phyloP scores from a whole-genome alignment of 1,284 basidiomycete species.

The Polyporus tsugae region DNA sequence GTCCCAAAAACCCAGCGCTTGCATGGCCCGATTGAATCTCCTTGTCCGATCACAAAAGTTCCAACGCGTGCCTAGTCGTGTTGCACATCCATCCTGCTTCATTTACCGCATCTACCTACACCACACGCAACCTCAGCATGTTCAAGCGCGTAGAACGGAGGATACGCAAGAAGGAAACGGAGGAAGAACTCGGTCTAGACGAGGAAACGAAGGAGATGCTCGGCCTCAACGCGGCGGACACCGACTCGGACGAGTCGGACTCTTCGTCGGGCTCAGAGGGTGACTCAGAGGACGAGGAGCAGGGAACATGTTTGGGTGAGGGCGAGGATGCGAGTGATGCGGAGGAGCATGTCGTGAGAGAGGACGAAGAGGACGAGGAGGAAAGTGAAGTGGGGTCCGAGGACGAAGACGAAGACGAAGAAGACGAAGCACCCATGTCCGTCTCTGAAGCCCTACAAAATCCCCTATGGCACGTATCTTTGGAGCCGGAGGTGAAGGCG shows the following conservation, averaged over 20 bases:
- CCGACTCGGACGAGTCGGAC: conserved; percentile 77
- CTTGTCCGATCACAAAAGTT: conserved; percentile 17
- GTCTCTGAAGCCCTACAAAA: conserved; percentile 67
- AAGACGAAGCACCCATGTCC: conserved; percentile 55
- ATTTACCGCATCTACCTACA: not conserved
- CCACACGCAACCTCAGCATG: conserved; percentile 52
- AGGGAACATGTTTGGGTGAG: not conserved
- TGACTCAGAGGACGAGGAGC: conserved; percentile 37
- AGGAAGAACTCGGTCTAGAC: conserved; percentile 76
- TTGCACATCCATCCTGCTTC: conserved; percentile 3
- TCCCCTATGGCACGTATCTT: conserved; percentile 68
- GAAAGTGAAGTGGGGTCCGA: conserved; percentile 42
- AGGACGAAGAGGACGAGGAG: conserved; percentile 40
- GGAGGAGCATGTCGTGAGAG: conserved; percentile 33
- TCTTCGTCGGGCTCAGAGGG: conserved; percentile 41
- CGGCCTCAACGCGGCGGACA: conserved; percentile 80
- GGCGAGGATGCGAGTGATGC: conserved; percentile 41
- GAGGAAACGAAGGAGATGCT: conserved; percentile 74
- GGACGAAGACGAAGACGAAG: conserved; percentile 40
- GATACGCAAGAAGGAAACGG: conserved; percentile 67
- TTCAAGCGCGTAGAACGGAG: conserved; percentile 86
- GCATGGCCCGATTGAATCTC: conserved; percentile 18
- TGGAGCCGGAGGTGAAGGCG: conserved; percentile 58
- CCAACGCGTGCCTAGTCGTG: not conserved
- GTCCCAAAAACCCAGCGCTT: conserved; percentile 26